Conservation (phyloP, 1,284 basidiomycete species). For the Malassezia sp. region DNA sequence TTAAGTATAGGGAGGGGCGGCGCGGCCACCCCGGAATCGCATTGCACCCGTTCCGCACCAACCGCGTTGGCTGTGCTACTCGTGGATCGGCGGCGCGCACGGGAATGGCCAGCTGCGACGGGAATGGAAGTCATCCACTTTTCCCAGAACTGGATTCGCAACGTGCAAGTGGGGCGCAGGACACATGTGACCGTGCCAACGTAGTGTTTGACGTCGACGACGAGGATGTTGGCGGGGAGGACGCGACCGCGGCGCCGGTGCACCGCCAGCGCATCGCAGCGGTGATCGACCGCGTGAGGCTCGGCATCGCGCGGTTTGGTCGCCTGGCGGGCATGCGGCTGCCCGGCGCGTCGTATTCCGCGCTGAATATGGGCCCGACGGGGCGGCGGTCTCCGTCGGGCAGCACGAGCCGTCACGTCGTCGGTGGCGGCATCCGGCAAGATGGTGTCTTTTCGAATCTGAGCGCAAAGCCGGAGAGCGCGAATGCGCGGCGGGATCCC, state of each 20-base stretch:
- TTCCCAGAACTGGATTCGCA: no score
- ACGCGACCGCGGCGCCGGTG: neutral
- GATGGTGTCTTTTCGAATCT: constrained; percentile 96
- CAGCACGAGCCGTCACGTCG: constrained; percentile 19
- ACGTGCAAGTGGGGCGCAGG: no score
- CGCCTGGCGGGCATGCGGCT: constrained; percentile 42
- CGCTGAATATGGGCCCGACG: constrained; percentile 9
- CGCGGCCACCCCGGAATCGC: no score
- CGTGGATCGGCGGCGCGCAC: no score
- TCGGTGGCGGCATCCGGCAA: constrained; percentile 69
- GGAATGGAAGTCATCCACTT: no score
- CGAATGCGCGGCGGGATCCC: constrained; percentile 15
- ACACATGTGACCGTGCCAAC: neutral
- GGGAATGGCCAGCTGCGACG: no score
- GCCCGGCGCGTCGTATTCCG: constrained; percentile 35
- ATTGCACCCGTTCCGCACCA: no score
- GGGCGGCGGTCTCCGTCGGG: constrained; percentile 12
- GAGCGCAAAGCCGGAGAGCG: constrained; percentile 66
- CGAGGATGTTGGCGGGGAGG: neutral
- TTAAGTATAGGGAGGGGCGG: constrained; percentile 1
- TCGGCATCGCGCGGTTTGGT: constrained; percentile 35
- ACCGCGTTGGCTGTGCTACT: no score
- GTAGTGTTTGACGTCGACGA: constrained; percentile 2
- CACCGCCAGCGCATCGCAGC: neutral
- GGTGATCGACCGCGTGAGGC: constrained; percentile 22